These are phyloP conservation scores for Tricholoma furcatifolium DNA, from an alignment of 768 basidiomycete genomes.

Conservation along the genomic window DNA sequence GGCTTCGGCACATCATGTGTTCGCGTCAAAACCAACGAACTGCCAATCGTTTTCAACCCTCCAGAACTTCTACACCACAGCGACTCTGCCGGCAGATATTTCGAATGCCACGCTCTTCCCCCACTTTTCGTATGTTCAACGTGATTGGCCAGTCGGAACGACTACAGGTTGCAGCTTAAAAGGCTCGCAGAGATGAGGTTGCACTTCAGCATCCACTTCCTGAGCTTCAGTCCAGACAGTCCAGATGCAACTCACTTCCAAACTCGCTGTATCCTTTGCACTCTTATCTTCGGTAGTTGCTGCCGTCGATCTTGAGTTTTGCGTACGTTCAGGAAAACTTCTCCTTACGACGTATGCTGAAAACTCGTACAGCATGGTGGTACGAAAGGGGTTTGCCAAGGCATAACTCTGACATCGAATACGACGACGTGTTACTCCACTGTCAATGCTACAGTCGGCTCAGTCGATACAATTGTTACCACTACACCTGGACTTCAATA, in stretches of 20 bases:
- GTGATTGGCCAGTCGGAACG: background rate
- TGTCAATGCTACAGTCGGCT: background rate
- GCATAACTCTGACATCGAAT: slow-evolving; percentile 3
- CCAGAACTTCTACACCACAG: background rate
- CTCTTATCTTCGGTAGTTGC: slow-evolving; percentile 1
- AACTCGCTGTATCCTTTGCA: background rate
- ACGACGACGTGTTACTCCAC: slow-evolving; percentile 2
- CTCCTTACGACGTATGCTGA: no score
- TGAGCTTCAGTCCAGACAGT: background rate
- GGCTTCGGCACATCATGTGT: slow-evolving; percentile 1
- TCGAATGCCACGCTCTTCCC: background rate
- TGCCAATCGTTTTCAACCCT: background rate
- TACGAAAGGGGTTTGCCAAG: slow-evolving; percentile 1
- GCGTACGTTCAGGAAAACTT: slow-evolving; percentile 10
- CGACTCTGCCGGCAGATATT: background rate
- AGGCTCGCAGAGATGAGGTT: background rate
- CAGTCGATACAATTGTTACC: slow-evolving; percentile 7
- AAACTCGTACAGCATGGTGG: slow-evolving; percentile 1
- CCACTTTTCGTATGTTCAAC: slow-evolving; percentile 7
- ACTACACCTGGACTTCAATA: slow-evolving; percentile 7
- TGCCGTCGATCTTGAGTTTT: slow-evolving; percentile 8
- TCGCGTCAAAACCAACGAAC: background rate
- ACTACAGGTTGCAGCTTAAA: background rate
- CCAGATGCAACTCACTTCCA: slow-evolving; percentile 3
- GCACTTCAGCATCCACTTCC: background rate